These are phyloP conservation scores for Anisogramma anomala DNA, from an alignment of 2,329 filamentous ascomycete genomes.

Conservation along the genomic window DNA sequence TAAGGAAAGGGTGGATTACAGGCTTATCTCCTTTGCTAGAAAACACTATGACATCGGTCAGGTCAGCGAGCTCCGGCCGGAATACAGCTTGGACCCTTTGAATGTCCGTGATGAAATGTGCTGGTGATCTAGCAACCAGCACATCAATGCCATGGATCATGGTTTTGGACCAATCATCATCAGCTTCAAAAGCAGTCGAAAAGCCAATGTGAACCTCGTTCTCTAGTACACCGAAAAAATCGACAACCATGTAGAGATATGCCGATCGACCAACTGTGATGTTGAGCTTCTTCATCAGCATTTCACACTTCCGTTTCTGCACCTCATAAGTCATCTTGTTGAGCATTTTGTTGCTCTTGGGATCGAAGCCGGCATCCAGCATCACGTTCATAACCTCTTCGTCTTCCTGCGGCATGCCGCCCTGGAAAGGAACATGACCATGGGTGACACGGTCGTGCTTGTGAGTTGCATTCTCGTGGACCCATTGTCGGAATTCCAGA, in stretches of 20 bases:
- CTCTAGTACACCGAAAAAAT: constrained; percentile 51
- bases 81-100: constrained; percentile 54
- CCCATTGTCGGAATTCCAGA: constrained; percentile 40
- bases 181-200: constrained; percentile 50
- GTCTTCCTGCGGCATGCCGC: constrained; percentile 36
- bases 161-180: constrained; percentile 40
- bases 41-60: constrained; percentile 76
- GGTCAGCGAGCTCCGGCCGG: constrained; percentile 46
- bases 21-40: constrained; percentile 48
- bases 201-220: constrained; percentile 60
- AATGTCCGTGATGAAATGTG: constrained; percentile 59
- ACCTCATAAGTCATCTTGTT: constrained; percentile 35
- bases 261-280: constrained; percentile 51
- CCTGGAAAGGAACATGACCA: constrained; percentile 32
- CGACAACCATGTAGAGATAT: constrained; percentile 54
- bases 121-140: constrained; percentile 57
- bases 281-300: constrained; percentile 44
- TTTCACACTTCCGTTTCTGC: constrained; percentile 40
- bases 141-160: constrained; percentile 47
- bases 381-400: constrained; percentile 44
- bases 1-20: too few relatives aligned
- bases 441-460: constrained; percentile 28
- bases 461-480: constrained; percentile 29
- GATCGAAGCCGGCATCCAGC: constrained; percentile 50
- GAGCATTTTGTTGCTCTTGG: constrained; percentile 35